Evolutionary conservation across 768 basidiomycete species (phyloP).

Genomic region (Suillus clintonianus): DNA sequence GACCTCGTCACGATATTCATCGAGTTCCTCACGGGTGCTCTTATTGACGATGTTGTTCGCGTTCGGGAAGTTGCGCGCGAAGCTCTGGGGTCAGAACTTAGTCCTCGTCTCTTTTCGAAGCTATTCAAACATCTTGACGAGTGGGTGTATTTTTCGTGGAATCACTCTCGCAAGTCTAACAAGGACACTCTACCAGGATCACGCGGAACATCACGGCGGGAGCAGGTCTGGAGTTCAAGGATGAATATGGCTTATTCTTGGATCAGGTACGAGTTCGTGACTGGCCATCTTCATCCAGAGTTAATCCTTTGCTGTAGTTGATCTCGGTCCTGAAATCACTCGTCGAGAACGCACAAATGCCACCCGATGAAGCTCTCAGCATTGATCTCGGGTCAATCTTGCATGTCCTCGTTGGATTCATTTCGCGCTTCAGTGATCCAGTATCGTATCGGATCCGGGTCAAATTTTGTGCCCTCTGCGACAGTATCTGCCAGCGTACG

Average conservation of each 20-base stretch:
- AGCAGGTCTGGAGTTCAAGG: constrained; percentile 42
- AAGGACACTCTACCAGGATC: constrained; percentile 36
- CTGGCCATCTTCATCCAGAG: neutral
- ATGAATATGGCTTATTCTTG: constrained; percentile 51
- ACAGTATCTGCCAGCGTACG: constrained; percentile 62
- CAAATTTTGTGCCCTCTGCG: constrained; percentile 75
- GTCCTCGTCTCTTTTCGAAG: constrained; percentile 64
- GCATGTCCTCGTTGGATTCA: constrained; percentile 60
- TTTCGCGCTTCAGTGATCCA: constrained; percentile 59
- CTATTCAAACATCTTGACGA: constrained; percentile 73
- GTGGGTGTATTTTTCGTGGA: constrained; percentile 44
- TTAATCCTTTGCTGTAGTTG: constrained; percentile 47
- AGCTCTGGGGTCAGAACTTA: constrained; percentile 78
- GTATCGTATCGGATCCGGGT: constrained; percentile 64
- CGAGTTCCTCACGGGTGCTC: constrained; percentile 63
- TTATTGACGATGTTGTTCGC: constrained; percentile 62
- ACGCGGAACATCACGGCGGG: constrained; percentile 53
- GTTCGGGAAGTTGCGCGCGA: constrained; percentile 81
- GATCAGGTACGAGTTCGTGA: constrained; percentile 61
- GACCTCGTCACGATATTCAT: constrained; percentile 68
- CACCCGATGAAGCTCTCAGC: constrained; percentile 59
- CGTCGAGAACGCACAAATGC: constrained; percentile 67
- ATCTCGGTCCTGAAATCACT: constrained; percentile 75
- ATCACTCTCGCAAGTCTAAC: neutral
- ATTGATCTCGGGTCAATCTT: constrained; percentile 67